phyloP scores from a whole-genome alignment of 257 asterid genomes.

The Solanum appendiculatum region DNA sequence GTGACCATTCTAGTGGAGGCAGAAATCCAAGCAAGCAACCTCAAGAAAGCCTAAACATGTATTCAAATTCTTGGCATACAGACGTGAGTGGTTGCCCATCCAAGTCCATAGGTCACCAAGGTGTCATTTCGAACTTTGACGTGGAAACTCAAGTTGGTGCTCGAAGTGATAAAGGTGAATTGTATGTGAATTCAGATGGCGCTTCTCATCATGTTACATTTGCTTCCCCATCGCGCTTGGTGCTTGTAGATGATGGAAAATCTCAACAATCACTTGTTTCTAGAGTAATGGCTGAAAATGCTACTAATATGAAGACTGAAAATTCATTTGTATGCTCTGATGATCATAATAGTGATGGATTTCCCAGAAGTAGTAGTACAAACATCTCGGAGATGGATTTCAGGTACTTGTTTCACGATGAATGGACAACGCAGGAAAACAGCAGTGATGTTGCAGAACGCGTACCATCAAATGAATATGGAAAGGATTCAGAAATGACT shows the following conservation, averaged over 20 bases:
- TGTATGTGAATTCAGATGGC: not conserved
- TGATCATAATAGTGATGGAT: not conserved
- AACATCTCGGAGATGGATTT: slow-evolving; percentile 31
- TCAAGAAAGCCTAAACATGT: not conserved
- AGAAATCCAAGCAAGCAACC: slow-evolving; percentile 4
- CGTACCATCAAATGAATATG: not conserved
- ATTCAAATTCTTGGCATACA: not conserved
- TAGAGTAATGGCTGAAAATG: slow-evolving; percentile 17
- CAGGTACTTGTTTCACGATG: slow-evolving; percentile 18
- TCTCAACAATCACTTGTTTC: slow-evolving; percentile 32
- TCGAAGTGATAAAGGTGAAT: slow-evolving; percentile 3
- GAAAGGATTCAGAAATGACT: slow-evolving; percentile 4
- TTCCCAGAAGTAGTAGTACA: slow-evolving; percentile 11
- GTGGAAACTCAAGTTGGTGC: not conserved
- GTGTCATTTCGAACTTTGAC: not conserved
- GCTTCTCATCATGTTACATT: slow-evolving; percentile 6
- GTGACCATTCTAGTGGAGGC: slow-evolving; percentile 16
- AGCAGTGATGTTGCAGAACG: not conserved
- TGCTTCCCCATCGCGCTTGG: not conserved
- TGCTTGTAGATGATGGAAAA: slow-evolving; percentile 2
- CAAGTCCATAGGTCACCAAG: slow-evolving; percentile 14
- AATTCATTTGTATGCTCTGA: not conserved
- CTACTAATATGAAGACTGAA: slow-evolving; percentile 10
- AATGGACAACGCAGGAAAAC: slow-evolving; percentile 16
- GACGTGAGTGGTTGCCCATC: slow-evolving; percentile 2